These are phyloP conservation scores for Pseudogymnoascus sp. DNA, from an alignment of 2,329 filamentous ascomycete species.

Conservation along the genomic window DNA sequence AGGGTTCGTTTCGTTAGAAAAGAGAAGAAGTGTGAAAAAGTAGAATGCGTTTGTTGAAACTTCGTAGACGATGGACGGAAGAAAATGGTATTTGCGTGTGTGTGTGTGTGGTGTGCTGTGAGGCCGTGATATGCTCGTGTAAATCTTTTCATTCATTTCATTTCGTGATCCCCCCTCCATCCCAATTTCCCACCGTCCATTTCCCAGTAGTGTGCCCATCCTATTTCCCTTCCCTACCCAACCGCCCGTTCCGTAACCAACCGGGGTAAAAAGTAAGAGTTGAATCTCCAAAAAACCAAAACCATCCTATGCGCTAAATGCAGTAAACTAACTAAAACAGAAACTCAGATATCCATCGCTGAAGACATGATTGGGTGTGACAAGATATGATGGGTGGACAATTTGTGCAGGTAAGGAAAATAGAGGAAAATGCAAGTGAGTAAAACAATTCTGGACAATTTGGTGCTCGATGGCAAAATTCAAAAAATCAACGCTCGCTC, in stretches of 20 bases:
- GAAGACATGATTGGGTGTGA: background rate
- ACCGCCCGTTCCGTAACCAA: background rate
- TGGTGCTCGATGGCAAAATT: background rate
- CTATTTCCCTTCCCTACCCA: background rate
- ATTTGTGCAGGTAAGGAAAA: conserved; percentile 12
- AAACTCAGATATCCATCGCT: background rate
- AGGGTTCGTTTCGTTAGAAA: background rate
- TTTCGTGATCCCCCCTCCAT: background rate
- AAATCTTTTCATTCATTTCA: background rate
- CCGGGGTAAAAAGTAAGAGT: background rate
- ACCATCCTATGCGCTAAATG: background rate
- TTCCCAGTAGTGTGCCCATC: background rate
- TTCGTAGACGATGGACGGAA: background rate
- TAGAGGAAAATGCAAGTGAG: background rate
- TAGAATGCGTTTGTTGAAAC: background rate
- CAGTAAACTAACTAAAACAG: background rate
- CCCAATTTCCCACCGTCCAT: background rate
- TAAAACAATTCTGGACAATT: conserved; percentile 2
- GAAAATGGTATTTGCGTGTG: background rate
- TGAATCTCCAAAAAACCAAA: background rate
- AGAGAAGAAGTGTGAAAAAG: background rate
- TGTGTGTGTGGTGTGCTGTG: background rate
- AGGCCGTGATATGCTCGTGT: background rate
- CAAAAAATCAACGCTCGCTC: background rate
- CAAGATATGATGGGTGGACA: background rate